phyloP scores from a whole-genome alignment of 306 rosid genomes.

The Datisca glomerata region DNA sequence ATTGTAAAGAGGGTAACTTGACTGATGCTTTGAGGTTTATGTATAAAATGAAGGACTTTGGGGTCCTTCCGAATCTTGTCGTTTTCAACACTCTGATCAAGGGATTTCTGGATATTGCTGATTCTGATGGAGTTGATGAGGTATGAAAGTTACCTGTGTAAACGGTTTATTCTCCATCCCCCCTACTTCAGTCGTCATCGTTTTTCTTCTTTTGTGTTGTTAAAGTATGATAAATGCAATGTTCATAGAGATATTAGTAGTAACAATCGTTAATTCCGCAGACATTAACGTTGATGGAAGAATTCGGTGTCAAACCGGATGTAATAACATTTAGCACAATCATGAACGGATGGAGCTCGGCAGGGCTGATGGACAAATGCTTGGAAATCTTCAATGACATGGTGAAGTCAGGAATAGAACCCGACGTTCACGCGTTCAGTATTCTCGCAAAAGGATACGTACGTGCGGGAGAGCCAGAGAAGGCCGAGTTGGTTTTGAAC shows the following conservation, averaged over 20 bases:
- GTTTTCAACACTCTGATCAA: slow-evolving; percentile 82
- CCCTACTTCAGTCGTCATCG: background rate
- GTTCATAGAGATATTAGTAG: too few species aligned
- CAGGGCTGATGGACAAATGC: slow-evolving; percentile 72
- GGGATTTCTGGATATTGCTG: slow-evolving; percentile 65
- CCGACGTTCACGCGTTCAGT: slow-evolving; percentile 74
- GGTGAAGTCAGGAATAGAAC: slow-evolving; percentile 64
- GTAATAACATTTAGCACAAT: slow-evolving; percentile 93
- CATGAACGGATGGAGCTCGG: slow-evolving; percentile 92
- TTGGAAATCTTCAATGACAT: slow-evolving; percentile 77
- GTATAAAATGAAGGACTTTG: slow-evolving; percentile 63
- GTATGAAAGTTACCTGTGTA: slow-evolving; percentile 15
- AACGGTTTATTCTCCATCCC: too few species aligned
- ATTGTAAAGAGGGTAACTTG: slow-evolving; percentile 83
- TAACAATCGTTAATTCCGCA: too few species aligned
- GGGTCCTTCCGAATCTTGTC: slow-evolving; percentile 66
- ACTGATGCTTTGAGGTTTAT: slow-evolving; percentile 72
- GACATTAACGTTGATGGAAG: slow-evolving; percentile 88
- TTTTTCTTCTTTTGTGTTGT: slow-evolving; percentile 1
- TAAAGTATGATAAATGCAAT: background rate
- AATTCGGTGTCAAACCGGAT: slow-evolving; percentile 80
- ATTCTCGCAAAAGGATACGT: slow-evolving; percentile 94
- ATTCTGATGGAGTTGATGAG: slow-evolving; percentile 67
- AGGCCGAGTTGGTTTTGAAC: slow-evolving; percentile 60
- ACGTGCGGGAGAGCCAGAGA: slow-evolving; percentile 60